Conservation (phyloP, 2,329 filamentous ascomycete genomes). For the Aspergillus bombycis region DNA sequence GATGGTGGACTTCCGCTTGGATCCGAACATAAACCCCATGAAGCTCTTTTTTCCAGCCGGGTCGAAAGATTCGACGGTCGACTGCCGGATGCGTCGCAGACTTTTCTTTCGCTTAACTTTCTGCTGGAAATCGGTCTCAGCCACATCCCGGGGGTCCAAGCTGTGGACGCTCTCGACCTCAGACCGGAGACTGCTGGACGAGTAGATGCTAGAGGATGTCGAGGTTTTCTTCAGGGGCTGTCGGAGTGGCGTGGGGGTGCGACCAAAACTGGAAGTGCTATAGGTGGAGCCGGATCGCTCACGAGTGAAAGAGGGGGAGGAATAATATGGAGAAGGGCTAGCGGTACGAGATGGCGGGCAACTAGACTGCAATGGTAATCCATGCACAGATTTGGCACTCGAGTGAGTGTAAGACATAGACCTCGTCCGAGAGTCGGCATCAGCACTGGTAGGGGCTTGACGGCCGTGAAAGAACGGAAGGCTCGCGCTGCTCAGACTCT, state of each 20-base stretch:
- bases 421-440: conserved; percentile 18
- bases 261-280: conserved; percentile 28
- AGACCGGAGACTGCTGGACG: conserved; percentile 34
- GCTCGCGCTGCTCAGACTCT: conserved; percentile 30
- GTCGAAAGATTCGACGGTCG: conserved; percentile 14
- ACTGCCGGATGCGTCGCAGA: conserved; percentile 18
- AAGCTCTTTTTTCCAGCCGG: conserved; percentile 24
- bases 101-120: conserved; percentile 22
- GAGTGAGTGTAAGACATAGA: conserved; percentile 24
- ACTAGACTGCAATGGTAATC: conserved; percentile 12
- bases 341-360: conserved; percentile 25
- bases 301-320: conserved; percentile 24
- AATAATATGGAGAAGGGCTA: conserved; percentile 25
- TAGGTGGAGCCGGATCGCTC: conserved; percentile 26
- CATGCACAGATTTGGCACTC: conserved; percentile 22
- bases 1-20: conserved; percentile 24
- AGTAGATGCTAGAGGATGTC: conserved; percentile 28
- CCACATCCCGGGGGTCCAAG: conserved; percentile 14
- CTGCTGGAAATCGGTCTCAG: conserved; percentile 15
- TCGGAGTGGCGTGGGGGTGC: conserved; percentile 27
- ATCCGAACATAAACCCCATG: conserved; percentile 26
- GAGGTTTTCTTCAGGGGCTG: conserved; percentile 33
- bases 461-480: conserved; percentile 19
- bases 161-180: conserved; percentile 26
- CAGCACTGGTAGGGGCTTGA: conserved; percentile 12